Conservation (phyloP, 139 green algal species). For the Chlorella sp. region DNA sequence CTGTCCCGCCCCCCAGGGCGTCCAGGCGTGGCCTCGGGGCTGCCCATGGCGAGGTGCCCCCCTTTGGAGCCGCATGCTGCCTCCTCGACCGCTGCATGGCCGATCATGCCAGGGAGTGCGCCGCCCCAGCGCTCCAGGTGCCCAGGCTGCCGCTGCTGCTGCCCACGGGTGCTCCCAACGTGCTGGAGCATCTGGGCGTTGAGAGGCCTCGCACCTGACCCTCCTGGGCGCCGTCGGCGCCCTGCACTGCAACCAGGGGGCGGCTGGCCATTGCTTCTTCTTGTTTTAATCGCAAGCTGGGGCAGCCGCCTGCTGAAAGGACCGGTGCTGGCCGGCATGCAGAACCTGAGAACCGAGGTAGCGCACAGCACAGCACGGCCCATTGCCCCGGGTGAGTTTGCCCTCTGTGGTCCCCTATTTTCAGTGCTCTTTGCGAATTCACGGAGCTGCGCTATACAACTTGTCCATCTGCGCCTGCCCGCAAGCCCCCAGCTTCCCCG, state of each 20-base stretch:
- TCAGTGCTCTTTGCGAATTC: too few species aligned
- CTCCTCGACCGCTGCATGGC: constrained; percentile 13
- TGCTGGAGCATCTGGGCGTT: too few species aligned
- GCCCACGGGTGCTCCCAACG: too few species aligned
- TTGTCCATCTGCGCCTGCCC: too few species aligned
- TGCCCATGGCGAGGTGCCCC: neutral
- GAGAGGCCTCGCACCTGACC: constrained; percentile 10
- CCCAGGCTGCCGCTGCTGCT: neutral
- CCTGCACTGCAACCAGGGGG: neutral
- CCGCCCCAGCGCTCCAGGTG: neutral
- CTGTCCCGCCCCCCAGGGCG: too few species aligned
- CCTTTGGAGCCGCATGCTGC: neutral
- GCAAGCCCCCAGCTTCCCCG: too few species aligned
- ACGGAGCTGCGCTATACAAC: too few species aligned
- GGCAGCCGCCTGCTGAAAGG: constrained; percentile 1
- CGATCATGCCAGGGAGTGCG: constrained; percentile 14
- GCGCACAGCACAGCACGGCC: neutral
- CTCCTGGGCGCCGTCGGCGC: constrained; percentile 15
- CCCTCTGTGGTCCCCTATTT: too few species aligned
- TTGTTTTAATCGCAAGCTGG: neutral
- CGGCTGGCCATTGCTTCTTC: constrained; percentile 1
- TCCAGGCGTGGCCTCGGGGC: too few species aligned
- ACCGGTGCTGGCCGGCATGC: neutral
- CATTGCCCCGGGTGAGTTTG: neutral
- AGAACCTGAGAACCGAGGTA: neutral